Evolutionary conservation across 2,329 filamentous ascomycete species (phyloP).

Genomic region (Helminthosporium solani): DNA sequence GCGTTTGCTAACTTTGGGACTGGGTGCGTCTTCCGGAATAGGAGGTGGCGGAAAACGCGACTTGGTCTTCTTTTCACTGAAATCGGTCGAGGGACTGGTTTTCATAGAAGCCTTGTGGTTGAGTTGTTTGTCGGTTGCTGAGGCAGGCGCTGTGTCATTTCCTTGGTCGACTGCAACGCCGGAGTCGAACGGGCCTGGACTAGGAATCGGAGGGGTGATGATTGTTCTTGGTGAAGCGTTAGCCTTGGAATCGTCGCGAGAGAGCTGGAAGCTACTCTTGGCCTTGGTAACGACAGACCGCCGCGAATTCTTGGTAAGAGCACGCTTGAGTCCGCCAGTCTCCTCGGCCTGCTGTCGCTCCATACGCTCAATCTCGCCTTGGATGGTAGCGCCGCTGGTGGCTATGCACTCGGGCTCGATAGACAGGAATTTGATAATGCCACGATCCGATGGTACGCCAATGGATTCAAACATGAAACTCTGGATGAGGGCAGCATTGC

Average conservation of each 20-base stretch:
- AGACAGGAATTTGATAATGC: conserved; percentile 70
- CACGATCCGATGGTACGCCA: conserved; percentile 64
- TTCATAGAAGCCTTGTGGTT: conserved; percentile 27
- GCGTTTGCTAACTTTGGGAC: conserved; percentile 46
- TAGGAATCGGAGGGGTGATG: conserved; percentile 34
- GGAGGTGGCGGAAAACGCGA: conserved; percentile 23
- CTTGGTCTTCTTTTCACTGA: conserved; percentile 7
- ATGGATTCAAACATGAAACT: conserved; percentile 71
- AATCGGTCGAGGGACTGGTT: conserved; percentile 20
- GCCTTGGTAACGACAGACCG: conserved; percentile 35
- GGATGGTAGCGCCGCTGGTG: conserved; percentile 67
- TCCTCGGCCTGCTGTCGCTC: conserved; percentile 49
- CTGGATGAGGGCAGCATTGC: conserved; percentile 77
- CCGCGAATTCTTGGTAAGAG: conserved; percentile 41
- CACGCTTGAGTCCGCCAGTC: conserved; percentile 45
- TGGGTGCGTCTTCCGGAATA: conserved; percentile 31
- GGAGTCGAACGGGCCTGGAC: conserved; percentile 39
- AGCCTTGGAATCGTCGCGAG: conserved; percentile 34
- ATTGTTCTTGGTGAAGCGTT: conserved; percentile 26
- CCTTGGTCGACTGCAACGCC: conserved; percentile 35
- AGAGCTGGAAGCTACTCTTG: conserved; percentile 41
- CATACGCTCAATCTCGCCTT: conserved; percentile 65
- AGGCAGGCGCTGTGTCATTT: conserved; percentile 15
- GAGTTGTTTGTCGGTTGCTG: conserved; percentile 22
- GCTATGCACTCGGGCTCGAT: conserved; percentile 72